Percentiles rank a stretch among this genome's conserved stretches.
Evolutionary conservation across 495 filamentous ascomycete genomes (phyloP).

Genomic region (Parmelia sp.): DNA sequence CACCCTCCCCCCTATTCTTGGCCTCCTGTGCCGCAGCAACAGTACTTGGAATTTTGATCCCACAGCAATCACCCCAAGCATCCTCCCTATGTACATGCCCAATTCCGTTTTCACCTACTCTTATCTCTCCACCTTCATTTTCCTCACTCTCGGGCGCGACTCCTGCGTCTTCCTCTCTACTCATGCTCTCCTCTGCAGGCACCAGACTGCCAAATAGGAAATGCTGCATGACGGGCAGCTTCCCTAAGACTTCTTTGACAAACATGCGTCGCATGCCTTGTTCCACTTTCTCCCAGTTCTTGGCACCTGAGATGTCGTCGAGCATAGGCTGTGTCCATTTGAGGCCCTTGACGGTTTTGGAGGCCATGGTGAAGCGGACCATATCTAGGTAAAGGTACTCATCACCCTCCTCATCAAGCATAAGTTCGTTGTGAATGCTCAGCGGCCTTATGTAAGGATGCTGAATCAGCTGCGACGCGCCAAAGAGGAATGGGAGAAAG

Average conservation of each 20-base stretch:
- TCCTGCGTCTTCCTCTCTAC: constrained; percentile 27
- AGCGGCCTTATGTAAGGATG: constrained; percentile 84
- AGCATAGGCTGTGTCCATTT: constrained; percentile 98
- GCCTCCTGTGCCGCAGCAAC: constrained; percentile 82
- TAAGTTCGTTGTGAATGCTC: constrained; percentile 75
- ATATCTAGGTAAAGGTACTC: constrained; percentile 88
- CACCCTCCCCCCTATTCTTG: constrained; percentile 61
- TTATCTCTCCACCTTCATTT: constrained; percentile 46
- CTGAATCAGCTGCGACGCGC: constrained; percentile 80
- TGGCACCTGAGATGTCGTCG: constrained; percentile 91
- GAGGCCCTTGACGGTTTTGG: constrained; percentile 92
- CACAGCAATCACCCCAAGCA: constrained; percentile 94
- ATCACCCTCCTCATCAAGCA: constrained; percentile 75
- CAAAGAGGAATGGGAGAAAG: constrained; percentile 95
- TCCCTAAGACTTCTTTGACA: constrained; percentile 81
- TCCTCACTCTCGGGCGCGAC: constrained; percentile 46
- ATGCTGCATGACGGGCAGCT: constrained; percentile 97
- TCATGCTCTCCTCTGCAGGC: constrained; percentile 74
- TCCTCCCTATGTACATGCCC: constrained; percentile 62
- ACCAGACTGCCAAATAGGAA: constrained; percentile 87
- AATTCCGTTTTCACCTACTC: constrained; percentile 56
- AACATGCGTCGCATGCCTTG: constrained; percentile 96
- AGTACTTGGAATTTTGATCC: constrained; percentile 94
- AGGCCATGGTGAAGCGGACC: constrained; percentile 87
- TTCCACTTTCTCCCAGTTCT: constrained; percentile 88